Base-by-base conservation (phyloP, 2,329 filamentous ascomycete genomes). In the Fusarium nanum region DNA sequence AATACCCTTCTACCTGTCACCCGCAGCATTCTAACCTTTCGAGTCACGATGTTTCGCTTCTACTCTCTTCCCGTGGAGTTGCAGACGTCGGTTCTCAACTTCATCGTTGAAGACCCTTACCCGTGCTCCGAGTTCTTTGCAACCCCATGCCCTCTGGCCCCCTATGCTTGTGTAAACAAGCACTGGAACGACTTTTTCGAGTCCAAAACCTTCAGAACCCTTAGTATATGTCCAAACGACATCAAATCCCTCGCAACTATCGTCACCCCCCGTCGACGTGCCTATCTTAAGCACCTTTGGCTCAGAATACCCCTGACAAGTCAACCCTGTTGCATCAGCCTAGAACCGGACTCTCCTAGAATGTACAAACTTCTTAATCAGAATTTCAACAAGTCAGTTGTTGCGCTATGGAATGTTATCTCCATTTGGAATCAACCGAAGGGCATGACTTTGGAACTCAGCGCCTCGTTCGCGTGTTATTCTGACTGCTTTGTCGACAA, bases 131-230 rank as follows among this genome's bases (percentile, higher is more conserved):
- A 6, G 14, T 9, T 7, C 48, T n/a, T n/a, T 34, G 32, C 32
- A 10, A 3, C 7, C 5, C 13, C 14, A 2, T 25, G 1, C 9
- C 20, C 5, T 7, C n/a, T 56, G 2, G 16, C 54, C 2, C 1
- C 1, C 1, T 60, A 52, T 9, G 52, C 47, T 10, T 12, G 12
- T 12, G 64, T 70, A 14, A 40, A 52, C 20, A 64, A 42, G 13
- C 14, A 34, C 2, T 70, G 64, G 68, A 56, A 55, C 23, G 2
- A 18, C 1, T 52, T 57, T 6, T 65, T 71, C 12, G 64, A 70
- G 10, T 14, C 13, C 5, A 64, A 20, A 12, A 61, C 42, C 5
- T 71, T 71, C 25, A 40, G 16, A 3, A 41, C 22, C 6, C 11
- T 69, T 4, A 23, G n/a, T 7, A 32, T 69, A 18, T 18, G 18